Evolutionary conservation across 176 grass and related monocot genomes (phyloP), one percentile per base, ranked within the genome.

Genomic region (Oryza glaberrima): DNA sequence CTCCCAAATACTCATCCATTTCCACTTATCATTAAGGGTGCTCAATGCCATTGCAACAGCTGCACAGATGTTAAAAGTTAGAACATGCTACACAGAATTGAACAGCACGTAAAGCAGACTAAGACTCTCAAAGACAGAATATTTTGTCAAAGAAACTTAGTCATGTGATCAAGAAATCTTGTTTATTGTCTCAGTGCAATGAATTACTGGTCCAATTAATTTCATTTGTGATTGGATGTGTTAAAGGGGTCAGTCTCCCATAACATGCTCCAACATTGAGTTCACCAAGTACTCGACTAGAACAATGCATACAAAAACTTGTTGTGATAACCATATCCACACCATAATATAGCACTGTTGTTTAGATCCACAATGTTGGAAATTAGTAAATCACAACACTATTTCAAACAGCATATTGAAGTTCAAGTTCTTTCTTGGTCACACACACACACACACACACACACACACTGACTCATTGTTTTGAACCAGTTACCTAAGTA

Each of bases 1-100:
- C 89, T 98, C 96, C 96, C 93, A 98, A 36, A 98, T 82, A 86
- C 84, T 86, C 82, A 75, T 94, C 96, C 93, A 95, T 63, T 92
- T 95, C 49, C 77, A 87, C 20, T 67, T 81, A 82, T 88, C 86
- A 77, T 90, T 92, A 72, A 92, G 88, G 75, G 48, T 83, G 60
- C 85, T 88, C 88, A 98, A 75, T 61, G 96, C 85, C 80, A 76
- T 89, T 73, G 76, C 79, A 72, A 98, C 86, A 85, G 83, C 96
- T 95, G 88, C 66, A 73, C 71, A 68, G 14, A 82, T 10, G 75
- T 46, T 72, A 77, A 5, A 76, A 71, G 25, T 79, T 70, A 72
- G 32, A 72, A 66, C 19, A 22, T n/a, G 67, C 17, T 20, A 58
- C 17, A 75, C 72, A 15, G 77, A 76, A 83, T 83, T 22, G 68